These are phyloP conservation scores for Pyrenula aspistea DNA, from an alignment of 495 filamentous ascomycete species.

Conservation along the genomic window DNA sequence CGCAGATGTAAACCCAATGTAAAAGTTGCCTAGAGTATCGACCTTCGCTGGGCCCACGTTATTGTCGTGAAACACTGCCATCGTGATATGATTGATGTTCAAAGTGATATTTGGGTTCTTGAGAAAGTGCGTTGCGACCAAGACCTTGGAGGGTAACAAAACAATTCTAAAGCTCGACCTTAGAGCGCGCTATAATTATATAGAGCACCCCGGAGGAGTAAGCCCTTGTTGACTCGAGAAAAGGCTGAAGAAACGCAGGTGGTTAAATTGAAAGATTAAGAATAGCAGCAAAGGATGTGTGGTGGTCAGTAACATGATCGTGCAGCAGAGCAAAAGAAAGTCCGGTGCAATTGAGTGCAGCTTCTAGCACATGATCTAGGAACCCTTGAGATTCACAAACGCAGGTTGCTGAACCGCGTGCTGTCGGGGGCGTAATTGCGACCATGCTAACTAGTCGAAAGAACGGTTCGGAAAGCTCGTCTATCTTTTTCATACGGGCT, in stretches of 20 bases:
- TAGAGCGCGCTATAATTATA: too few species aligned
- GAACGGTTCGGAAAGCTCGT: not conserved
- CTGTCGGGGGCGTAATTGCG: too few species aligned
- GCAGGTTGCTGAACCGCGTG: not conserved
- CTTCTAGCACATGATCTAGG: not conserved
- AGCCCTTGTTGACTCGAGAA: too few species aligned
- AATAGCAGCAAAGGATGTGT: not conserved
- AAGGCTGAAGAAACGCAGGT: too few species aligned
- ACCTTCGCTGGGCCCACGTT: slow-evolving; percentile 2
- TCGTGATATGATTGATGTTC: too few species aligned
- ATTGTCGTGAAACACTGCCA: not conserved
- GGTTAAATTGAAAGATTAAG: too few species aligned
- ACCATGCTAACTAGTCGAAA: not conserved
- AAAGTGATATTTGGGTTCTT: too few species aligned
- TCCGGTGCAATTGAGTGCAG: not conserved
- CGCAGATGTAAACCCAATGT: slow-evolving; percentile 28
- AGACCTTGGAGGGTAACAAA: too few species aligned
- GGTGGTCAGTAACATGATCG: not conserved
- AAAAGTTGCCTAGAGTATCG: slow-evolving; percentile 30
- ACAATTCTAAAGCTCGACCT: too few species aligned
- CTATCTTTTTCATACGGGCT: not conserved
- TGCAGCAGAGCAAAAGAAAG: too few species aligned
- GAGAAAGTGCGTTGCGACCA: too few species aligned
- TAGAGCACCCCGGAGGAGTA: too few species aligned
- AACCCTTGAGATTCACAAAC: not conserved